Evolutionary conservation across 225 moss, liverwort and hornwort species (phyloP), one percentile per base, ranked within the genome.

Genomic region (Asterella californica): DNA sequence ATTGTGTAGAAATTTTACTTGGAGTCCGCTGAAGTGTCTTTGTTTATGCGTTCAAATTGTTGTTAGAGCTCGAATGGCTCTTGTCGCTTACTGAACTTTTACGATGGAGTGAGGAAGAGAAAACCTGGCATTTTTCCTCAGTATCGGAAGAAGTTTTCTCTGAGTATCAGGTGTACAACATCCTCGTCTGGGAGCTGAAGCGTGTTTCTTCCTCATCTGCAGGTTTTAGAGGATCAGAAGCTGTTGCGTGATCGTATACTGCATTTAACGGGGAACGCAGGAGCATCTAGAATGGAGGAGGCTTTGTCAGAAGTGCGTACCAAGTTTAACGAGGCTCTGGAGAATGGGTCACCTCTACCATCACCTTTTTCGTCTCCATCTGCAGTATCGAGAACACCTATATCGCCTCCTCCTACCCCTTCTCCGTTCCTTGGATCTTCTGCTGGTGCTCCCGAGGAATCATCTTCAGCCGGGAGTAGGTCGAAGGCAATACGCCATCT

Each of bases 271-370:
- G 99, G 99, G 21, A 84, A 79, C 81, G 87, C 90, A 69, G 99
- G 99, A 79, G 89, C 95, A 70, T 76, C 82, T 72, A 88, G 99
- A 78, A 90, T 99, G 91, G 95, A 95, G 50, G 86, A 90, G 32
- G 99, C 95, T 19, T 87, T 99, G 83, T 55, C 80, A 37, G 92
- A 87, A 77, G 89, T 87, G 57, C 93, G 92, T 34, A 63, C 83
- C 63, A 95, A 90, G 79, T 90, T 90, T 76, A 89, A 87, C 46
- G 94, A 93, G 85, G 91, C 93, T 50, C 25, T 87, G 22, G 94
- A 91, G 52, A 92, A 81, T 78, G 93, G 90, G 10, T 83, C 87
- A 60, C 90, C 90, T 55, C 79, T 89, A 19, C 87, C 79, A 55
- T 93, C 91, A 55, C 93, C 93, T 34, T 89, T 91, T 74, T 79